These are phyloP conservation scores for Tricholoma sp. DNA, from an alignment of 768 basidiomycete species.

Conservation along the genomic window DNA sequence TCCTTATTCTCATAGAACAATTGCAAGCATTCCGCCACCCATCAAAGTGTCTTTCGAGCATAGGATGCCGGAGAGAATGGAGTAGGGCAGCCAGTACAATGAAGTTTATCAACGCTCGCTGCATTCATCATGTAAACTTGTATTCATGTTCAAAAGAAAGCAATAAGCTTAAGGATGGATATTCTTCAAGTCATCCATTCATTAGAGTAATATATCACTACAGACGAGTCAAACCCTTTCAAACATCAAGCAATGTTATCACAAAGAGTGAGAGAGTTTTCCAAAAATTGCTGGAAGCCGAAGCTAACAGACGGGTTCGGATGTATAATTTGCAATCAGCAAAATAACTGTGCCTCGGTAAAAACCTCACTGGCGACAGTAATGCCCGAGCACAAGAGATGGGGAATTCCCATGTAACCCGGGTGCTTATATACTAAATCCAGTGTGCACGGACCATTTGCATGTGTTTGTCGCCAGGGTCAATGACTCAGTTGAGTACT, in stretches of 20 bases:
- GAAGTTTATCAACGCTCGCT: no score
- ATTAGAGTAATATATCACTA: no score
- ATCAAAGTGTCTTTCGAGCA: no score
- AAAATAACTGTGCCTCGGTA: constrained; percentile 93
- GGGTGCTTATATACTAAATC: constrained; percentile 34
- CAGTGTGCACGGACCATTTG: constrained; percentile 49
- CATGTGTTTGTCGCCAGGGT: not conserved
- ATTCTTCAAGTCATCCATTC: no score
- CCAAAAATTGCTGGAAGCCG: constrained; percentile 92
- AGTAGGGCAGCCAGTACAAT: no score
- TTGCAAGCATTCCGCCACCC: no score
- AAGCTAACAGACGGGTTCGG: constrained; percentile 91
- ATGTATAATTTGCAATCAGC: constrained; percentile 98
- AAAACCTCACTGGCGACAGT: constrained; percentile 94
- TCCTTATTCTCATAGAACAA: no score
- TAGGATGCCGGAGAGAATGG: no score
- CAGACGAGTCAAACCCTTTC: constrained; percentile 1
- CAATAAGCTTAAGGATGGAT: no score
- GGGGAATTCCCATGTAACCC: constrained; percentile 18
- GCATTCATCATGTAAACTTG: no score
- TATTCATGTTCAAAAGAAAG: no score
- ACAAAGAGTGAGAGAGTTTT: constrained; percentile 31
- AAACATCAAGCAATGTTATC: constrained; percentile 8
- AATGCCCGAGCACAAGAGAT: constrained; percentile 95
- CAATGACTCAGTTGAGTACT: not conserved